Evolutionary conservation across 2,329 filamentous ascomycete species (phyloP), one percentile per base, ranked within the genome.

Genomic region (Aspergillus sp.): DNA sequence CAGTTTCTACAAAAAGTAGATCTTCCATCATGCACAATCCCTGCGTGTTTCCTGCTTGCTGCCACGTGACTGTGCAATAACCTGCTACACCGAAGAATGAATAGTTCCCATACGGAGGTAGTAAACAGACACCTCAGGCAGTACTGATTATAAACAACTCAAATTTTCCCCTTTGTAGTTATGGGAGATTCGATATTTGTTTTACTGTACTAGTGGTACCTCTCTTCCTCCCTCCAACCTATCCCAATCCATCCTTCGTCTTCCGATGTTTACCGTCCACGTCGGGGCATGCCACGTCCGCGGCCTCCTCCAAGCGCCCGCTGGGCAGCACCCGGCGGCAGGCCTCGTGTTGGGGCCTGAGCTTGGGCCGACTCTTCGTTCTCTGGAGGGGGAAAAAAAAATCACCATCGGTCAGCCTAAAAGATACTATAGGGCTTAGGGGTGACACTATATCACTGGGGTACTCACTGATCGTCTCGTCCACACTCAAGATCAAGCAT

Each of bases 401-500:
- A 47, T 30, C 15, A 23, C 48, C 5, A 32, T 53, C 25, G 17
- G 57, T 72, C 65, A 72, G 65, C 55, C 60, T 48, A 57, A 59
- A 23, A 5, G 12, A 51, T 17, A 50, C 15, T 38, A 19, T 45
- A 21, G 47, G 47, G n/a, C 4, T 17, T 50, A 21, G n/a, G 47
- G 28, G n/a, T 13, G 12, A 19, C 12, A 45, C 41, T 28, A 47
- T 28, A 13, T 30, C 8, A 21, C 17, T 8, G 45, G 19, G 32
- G 28, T 32, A 36, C 82, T 70, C 81, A 86, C 89, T 92, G 80
- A 99, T 98, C 36, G 95, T 99, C 87, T 99, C 95, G 74, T 99
- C 95, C 59, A 99, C 95, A 70, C 92, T 90, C 71, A 99, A 81
- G 68, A 99, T 98, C 81, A 99, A 81, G 81, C 95, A 99, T 69